Evolutionary conservation across 2,329 filamentous ascomycete genomes (phyloP).

Genomic region (Ophiocordyceps robertsii): DNA sequence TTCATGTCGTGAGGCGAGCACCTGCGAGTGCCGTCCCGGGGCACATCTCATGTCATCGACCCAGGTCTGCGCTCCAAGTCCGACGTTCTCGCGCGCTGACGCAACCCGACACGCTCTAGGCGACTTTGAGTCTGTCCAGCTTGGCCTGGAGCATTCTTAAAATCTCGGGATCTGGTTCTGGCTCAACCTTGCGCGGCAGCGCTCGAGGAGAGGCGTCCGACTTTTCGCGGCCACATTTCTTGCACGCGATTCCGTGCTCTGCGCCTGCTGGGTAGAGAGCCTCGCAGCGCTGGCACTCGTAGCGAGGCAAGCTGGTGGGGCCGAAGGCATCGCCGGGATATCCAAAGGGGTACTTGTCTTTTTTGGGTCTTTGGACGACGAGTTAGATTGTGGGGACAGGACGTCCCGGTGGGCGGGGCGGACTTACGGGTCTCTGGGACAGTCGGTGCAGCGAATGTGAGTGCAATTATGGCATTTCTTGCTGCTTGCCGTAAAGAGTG

Average conservation of each 20-base stretch:
- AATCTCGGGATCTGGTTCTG: conserved; percentile 47
- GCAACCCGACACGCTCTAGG: conserved; percentile 6
- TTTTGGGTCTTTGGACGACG: conserved; percentile 43
- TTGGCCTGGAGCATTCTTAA: conserved; percentile 43
- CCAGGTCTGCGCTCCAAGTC: background rate
- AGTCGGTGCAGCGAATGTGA: conserved; percentile 67
- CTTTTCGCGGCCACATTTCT: conserved; percentile 45
- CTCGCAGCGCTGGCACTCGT: conserved; percentile 50
- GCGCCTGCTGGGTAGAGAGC: conserved; percentile 38
- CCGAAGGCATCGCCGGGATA: conserved; percentile 55
- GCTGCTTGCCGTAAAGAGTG: conserved; percentile 41
- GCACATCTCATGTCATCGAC: background rate
- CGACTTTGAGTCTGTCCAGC: conserved; percentile 29
- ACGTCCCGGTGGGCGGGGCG: background rate
- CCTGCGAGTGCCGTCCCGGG: too few relatives aligned
- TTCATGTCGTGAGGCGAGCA: too few relatives aligned
- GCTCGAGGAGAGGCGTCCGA: conserved; percentile 45
- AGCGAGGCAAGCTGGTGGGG: conserved; percentile 34
- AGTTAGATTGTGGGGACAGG: background rate
- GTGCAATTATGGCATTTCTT: conserved; percentile 56
- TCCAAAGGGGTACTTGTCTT: conserved; percentile 54
- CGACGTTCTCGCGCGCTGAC: too few relatives aligned
- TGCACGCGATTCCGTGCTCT: conserved; percentile 40
- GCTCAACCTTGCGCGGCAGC: conserved; percentile 46
- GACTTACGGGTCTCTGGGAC: conserved; percentile 69